Conservation (phyloP, 106 monocot species). For the Dendrobium officinale region DNA sequence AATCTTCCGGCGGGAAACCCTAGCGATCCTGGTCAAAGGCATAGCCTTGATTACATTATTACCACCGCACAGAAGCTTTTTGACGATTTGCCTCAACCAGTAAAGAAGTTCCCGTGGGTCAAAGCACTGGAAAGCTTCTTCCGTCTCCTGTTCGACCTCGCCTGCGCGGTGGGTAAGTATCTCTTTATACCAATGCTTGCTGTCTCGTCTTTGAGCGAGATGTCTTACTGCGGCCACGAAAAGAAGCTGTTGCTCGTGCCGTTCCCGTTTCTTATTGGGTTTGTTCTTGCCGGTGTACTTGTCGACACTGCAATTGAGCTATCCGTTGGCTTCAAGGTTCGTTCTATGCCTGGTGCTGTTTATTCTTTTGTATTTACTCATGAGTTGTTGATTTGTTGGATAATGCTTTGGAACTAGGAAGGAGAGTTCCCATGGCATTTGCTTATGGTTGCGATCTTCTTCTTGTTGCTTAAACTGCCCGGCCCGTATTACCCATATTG, state of each 20-base stretch:
- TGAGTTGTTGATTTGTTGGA: neutral
- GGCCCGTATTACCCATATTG: conserved; percentile 77
- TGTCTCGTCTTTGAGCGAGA: conserved; percentile 65
- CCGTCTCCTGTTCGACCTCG: conserved; percentile 25
- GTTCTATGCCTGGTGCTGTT: neutral
- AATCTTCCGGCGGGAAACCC: conserved; percentile 20
- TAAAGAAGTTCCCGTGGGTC: conserved; percentile 62
- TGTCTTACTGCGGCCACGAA: conserved; percentile 81
- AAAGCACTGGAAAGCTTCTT: conserved; percentile 16
- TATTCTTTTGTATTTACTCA: neutral
- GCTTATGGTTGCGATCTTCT: conserved; percentile 38
- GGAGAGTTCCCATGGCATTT: conserved; percentile 51
- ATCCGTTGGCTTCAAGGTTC: conserved; percentile 36
- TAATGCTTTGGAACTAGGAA: conserved; percentile 23
- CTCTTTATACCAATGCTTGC: conserved; percentile 51
- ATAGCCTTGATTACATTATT: neutral
- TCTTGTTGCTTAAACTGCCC: conserved; percentile 54
- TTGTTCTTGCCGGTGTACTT: conserved; percentile 36
- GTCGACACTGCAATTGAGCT: conserved; percentile 30
- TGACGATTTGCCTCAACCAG: conserved; percentile 41
- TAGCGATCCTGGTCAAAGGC: conserved; percentile 3
- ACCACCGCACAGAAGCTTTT: conserved; percentile 12
- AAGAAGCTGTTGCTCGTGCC: conserved; percentile 57
- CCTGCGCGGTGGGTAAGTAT: conserved; percentile 36
- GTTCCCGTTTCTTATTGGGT: conserved; percentile 47